Evolutionary conservation across 179 eudicot species (phyloP).

Genomic region (Carnegiea gigantea): DNA sequence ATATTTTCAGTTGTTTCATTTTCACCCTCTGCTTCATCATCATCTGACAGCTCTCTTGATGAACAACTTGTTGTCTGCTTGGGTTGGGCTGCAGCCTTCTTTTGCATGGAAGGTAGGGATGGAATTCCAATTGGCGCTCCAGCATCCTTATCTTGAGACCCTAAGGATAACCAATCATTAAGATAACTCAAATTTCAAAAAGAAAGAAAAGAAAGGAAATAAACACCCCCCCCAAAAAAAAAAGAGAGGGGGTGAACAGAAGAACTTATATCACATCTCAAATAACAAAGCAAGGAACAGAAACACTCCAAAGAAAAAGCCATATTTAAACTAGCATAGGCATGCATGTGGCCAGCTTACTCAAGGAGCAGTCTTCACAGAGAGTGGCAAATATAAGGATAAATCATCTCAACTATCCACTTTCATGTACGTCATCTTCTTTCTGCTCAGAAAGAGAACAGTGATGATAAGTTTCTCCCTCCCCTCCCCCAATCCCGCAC

Average conservation of each 20-base stretch:
- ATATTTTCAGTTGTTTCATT: conserved; percentile 49
- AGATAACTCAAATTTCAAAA: background rate
- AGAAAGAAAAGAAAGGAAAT: background rate
- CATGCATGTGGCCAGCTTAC: background rate
- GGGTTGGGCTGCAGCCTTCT: conserved; percentile 54
- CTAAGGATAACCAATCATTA: conserved; percentile 21
- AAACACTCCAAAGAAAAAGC: background rate
- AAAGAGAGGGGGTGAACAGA: background rate
- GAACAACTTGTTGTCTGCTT: conserved; percentile 87
- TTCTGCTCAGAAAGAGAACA: background rate
- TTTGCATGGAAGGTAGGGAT: conserved; percentile 54
- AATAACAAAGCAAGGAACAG: background rate
- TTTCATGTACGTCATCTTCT: background rate
- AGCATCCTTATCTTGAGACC: conserved; percentile 56
- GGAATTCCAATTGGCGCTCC: conserved; percentile 51
- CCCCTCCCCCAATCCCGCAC: too few species aligned
- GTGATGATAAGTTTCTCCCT: background rate
- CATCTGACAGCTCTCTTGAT: conserved; percentile 78
- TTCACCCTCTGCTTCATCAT: conserved; percentile 90
- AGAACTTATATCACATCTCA: background rate
- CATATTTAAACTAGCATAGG: background rate
- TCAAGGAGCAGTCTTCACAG: background rate
- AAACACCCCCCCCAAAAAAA: background rate
- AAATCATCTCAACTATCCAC: background rate
- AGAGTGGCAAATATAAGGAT: background rate